Percentiles rank a stretch among this genome's conserved stretches.
These are phyloP conservation scores for Thelephora terrestris DNA, from an alignment of 1,284 basidiomycete genomes.

Conservation along the genomic window DNA sequence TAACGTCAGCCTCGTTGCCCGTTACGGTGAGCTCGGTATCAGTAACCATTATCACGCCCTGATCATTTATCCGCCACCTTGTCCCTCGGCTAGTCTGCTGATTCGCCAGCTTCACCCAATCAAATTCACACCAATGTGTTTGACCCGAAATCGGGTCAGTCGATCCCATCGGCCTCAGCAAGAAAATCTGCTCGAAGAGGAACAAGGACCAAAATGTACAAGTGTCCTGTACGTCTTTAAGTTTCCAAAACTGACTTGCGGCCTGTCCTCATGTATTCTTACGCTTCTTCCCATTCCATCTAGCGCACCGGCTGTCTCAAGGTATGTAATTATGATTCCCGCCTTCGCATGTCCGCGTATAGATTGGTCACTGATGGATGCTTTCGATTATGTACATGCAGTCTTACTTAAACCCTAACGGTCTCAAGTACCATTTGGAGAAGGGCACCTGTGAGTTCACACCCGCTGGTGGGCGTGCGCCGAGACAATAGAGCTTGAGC, in stretches of 20 bases:
- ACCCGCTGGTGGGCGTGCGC: conserved; percentile 13
- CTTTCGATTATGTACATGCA: conserved; percentile 12
- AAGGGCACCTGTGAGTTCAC: conserved; percentile 46
- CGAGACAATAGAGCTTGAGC: background rate
- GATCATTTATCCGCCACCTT: no score
- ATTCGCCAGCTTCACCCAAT: no score
- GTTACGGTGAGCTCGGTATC: no score
- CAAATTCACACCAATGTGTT: no score
- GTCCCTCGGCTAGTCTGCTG: no score
- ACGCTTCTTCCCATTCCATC: conserved; percentile 1
- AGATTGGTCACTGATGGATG: conserved; percentile 2
- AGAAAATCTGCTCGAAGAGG: conserved; percentile 6
- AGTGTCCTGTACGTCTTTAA: conserved; percentile 25
- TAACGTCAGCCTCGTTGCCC: no score
- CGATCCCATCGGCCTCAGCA: background rate
- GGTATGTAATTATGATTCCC: conserved; percentile 12
- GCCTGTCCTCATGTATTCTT: background rate
- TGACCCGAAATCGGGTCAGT: background rate
- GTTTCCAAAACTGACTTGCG: background rate
- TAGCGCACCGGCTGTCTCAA: conserved; percentile 24
- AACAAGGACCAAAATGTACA: conserved; percentile 26
- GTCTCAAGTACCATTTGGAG: conserved; percentile 51
- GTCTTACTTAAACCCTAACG: conserved; percentile 52
- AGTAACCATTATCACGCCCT: no score
- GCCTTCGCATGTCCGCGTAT: background rate